Base-by-base conservation (phyloP, 2,329 filamentous ascomycete genomes). In the Chaetomium sp. region DNA sequence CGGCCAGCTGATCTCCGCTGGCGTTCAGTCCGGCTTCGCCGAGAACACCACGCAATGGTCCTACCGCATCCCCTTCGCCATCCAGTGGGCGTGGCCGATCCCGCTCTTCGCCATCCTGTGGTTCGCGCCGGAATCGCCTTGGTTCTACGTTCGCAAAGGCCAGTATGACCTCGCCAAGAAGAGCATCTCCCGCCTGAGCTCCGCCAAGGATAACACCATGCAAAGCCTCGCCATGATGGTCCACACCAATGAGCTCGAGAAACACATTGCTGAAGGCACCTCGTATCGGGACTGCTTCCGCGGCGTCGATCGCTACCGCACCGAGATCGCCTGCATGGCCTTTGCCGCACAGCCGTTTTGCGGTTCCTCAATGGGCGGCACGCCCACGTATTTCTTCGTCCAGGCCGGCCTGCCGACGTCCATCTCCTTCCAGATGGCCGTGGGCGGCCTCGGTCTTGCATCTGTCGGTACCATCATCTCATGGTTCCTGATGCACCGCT, bases 271-370 rank as follows among this genome's bases (percentile, higher is more conserved):
- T 8, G 29, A 38, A 7, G 31, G 31, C 19, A 56, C 31, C 5
- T 56, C 53, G 31, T 56, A 56, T n/a, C 10, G 29, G 19, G 53
- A 56, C 53, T 56, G 53, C 53, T 56, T 56, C 33, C 25, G 25
- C 31, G 53, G 53, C 53, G 16, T 56, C 16, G 31, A 56, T n/a
- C 31, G 16, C 16, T 21, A 21, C 31, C 53, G 53, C 53, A 56
- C 53, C 31, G 53, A 56, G n/a, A 35, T 56, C 53, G 29, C 50
- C 27, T 29, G 29, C 53, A 38, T 56, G 53, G 53, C 25, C 12
- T 56, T 38, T 25, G 31, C 31, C 29, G 27, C 27, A 9, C 50
- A 54, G 19, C 25, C 27, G 16, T 31, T 54, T 27, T 29, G 50
- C 8, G 50, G 50, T 16, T 31, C 23, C 50, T 7, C 50, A 7